Percentiles rank a stretch among this genome's conserved stretches.
These are phyloP conservation scores for Fagus sylvatica DNA, from an alignment of 306 rosid genomes.

Conservation along the genomic window DNA sequence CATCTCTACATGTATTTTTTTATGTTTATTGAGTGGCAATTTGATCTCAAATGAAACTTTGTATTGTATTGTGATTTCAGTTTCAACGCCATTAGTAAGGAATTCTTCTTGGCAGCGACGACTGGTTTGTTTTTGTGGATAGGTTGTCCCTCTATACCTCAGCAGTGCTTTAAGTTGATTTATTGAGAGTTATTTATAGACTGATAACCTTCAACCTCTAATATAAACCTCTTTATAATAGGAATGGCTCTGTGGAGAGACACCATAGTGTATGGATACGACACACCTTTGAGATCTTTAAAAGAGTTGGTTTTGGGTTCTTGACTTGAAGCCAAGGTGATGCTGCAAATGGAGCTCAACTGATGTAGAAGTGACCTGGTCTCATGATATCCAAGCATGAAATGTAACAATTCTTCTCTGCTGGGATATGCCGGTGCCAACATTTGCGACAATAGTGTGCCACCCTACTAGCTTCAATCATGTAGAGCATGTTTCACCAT, in stretches of 20 bases:
- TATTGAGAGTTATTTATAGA: background rate
- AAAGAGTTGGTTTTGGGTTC: slow-evolving; percentile 37
- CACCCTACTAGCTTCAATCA: background rate
- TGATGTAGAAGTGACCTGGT: background rate
- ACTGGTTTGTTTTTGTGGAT: slow-evolving; percentile 63
- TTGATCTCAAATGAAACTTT: slow-evolving; percentile 24
- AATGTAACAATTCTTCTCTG: background rate
- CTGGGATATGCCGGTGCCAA: background rate
- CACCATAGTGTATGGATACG: slow-evolving; percentile 26
- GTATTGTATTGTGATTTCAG: slow-evolving; percentile 38
- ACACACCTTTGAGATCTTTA: slow-evolving; percentile 38
- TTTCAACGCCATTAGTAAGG: slow-evolving; percentile 62
- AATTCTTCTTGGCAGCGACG: slow-evolving; percentile 78
- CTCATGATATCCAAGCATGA: background rate
- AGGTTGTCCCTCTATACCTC: slow-evolving; percentile 44
- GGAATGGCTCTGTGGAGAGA: slow-evolving; percentile 49
- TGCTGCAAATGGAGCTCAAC: background rate
- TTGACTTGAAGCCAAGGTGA: background rate
- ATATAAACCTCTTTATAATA: background rate
- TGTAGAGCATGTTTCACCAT: background rate
- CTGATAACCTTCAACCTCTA: background rate
- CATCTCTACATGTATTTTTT: slow-evolving; percentile 10
- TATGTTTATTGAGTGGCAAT: slow-evolving; percentile 16
- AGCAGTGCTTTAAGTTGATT: background rate
- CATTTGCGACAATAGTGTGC: background rate